Evolutionary conservation across 495 filamentous ascomycete species (phyloP), one percentile per base, ranked within the genome.

Genomic region (Talaromyces wortmannii): DNA sequence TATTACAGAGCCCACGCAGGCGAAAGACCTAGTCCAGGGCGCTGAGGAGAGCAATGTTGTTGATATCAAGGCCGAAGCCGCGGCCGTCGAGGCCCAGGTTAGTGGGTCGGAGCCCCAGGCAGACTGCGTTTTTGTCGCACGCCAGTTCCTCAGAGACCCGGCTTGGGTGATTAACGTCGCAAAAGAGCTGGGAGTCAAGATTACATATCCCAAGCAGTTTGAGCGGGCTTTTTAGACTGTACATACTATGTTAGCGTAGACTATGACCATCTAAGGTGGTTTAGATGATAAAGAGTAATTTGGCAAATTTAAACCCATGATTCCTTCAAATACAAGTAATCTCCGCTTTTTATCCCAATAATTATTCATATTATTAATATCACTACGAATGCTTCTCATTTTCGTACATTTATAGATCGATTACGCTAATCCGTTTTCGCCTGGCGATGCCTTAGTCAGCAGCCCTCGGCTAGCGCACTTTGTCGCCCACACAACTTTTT

Each of bases 111-210:
- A 68, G 50, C 72, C 83, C 0, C 73, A 77, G 63, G 84, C 81
- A 3, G 86, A 90, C 67, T 63, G 80, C 11, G 81, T 87, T n/a
- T 63, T 90, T 6, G 66, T 84, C 5, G 87, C 75, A 0, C 71
- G 84, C 23, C 83, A 88, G 65, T 84, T 84, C 56, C 59, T 89
- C 61, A 73, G 84, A 18, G 85, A 89, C 61, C 82, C 85, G 2
- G 82, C 87, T 59, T 87, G 85, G 75, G 80, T 85, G 45, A 57
- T 86, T 17, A 78, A 71, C 40, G 74, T 78, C 17, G 86, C 86
- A 8, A 74, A 80, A 55, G 65, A 79, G 61, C 58, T 90, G 16
- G 81, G 78, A 18, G 82, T 88, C 0, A 59, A 78, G 29, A 74
- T 88, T 11, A 62, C 73, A 36, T 73, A 76, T 67, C 77, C 84